Evolutionary conservation across 1,284 basidiomycete genomes (phyloP), one percentile per base, ranked within the genome.

Genomic region (Peniophora sp.): DNA sequence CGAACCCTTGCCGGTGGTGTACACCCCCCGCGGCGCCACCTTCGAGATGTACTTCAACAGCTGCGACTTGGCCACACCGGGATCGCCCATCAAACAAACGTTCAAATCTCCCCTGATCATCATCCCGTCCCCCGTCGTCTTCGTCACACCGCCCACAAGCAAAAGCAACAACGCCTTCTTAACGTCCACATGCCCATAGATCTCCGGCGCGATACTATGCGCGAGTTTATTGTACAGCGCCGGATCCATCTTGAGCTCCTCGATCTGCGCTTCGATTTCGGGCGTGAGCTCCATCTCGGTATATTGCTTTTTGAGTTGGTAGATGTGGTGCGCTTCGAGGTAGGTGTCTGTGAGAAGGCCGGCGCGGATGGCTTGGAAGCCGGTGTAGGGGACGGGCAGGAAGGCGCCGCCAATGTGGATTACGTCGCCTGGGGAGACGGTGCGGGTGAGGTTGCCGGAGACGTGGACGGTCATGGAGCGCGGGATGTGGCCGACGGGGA

Each of bases 41-140:
- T 99, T 99, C 49, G 94, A 92, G 61, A 99, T 99, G 63, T 98
- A 99, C 72, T 99, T 99, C 56, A 99, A 78, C 51, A 99, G 66
- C 67, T 99, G 97, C 24, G 94, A 97, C 70, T 99, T 99, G 60
- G 97, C 97, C 55, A 99, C 96, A 85, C 97, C 97, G 47, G 97
- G 97, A 69, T 99, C 97, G 61, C 97, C 97, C 97, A 99, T 99
- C 47, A 99, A 70, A 68, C 97, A 99, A 22, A 99, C 77, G 62
- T 99, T 99, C 69, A 99, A 78, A 68, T 99, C 97, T 23, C 97
- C 97, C 63, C 97, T 81, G 60, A 99, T 99, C 71, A 92, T 97
- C 92, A 99, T 94, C 3, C 97, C 97, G 64, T 99, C 97, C 6
- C 89, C 91, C 65, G 96, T 92, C 17, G 80, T 76, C 71, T 99